Conservation (phyloP, 345 rosid species). For the Turritis glabra region DNA sequence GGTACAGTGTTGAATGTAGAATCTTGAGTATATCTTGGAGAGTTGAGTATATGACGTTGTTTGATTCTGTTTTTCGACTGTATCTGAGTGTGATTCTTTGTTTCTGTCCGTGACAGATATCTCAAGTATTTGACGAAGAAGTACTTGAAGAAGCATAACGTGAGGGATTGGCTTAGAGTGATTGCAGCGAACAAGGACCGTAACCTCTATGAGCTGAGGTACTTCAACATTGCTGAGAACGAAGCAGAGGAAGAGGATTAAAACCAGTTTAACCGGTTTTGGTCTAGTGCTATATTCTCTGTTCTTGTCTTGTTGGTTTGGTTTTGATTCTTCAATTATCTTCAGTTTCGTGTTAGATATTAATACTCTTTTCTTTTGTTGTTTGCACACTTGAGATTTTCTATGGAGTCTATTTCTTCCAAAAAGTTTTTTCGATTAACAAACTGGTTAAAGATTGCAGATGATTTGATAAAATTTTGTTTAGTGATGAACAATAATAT, state of each 20-base stretch:
- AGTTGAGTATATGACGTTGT: not conserved
- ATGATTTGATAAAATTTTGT: too few relatives aligned
- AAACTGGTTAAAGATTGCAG: not conserved
- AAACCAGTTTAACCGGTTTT: slow-evolving; percentile 33
- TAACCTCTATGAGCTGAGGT: slow-evolving; percentile 75
- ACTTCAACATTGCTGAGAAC: slow-evolving; percentile 93
- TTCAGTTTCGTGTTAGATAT: slow-evolving; percentile 10
- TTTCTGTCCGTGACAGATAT: slow-evolving; percentile 46
- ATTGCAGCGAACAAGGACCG: slow-evolving; percentile 88
- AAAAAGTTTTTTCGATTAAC: not conserved
- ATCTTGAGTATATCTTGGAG: not conserved
- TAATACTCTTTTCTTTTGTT: not conserved
- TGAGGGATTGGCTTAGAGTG: slow-evolving; percentile 91
- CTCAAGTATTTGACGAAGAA: slow-evolving; percentile 88
- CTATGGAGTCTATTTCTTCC: not conserved
- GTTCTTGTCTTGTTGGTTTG: not conserved
- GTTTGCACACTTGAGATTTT: not conserved
- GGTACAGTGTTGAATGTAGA: not conserved
- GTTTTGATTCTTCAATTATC: slow-evolving; percentile 1
- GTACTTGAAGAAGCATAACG: slow-evolving; percentile 89
- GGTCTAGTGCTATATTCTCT: not conserved
- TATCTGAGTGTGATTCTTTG: not conserved
- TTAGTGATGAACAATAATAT: too few relatives aligned
- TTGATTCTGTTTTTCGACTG: not conserved
- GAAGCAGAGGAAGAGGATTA: slow-evolving; percentile 90